Conservation (phyloP, 495 filamentous ascomycete species). For the Neurospora hispaniola region DNA sequence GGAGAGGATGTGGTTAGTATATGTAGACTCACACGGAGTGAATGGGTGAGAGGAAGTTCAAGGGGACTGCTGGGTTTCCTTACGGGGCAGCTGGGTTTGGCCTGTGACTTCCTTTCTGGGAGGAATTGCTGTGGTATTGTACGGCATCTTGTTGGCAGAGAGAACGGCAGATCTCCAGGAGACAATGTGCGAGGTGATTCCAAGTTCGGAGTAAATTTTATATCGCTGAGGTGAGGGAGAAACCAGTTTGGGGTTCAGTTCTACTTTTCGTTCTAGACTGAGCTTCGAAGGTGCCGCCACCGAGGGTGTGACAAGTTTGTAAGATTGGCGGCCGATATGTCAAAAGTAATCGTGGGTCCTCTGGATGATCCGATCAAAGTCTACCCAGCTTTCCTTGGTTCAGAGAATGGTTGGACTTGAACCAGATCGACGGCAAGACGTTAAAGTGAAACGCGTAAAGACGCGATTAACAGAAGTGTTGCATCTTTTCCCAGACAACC, state of each 20-base stretch:
- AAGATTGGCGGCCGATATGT: neutral
- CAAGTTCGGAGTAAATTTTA: neutral
- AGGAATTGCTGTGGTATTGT: constrained; percentile 76
- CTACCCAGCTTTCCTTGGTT: neutral
- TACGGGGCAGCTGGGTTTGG: constrained; percentile 74
- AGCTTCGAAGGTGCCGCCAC: neutral
- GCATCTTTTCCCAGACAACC: neutral
- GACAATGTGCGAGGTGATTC: neutral
- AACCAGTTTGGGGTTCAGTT: neutral
- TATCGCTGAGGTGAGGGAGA: neutral
- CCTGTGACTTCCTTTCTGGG: constrained; percentile 76
- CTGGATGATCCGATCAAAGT: neutral
- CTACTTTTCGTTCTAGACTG: neutral
- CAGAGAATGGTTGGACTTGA: neutral
- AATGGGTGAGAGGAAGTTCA: neutral
- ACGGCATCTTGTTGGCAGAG: constrained; percentile 50
- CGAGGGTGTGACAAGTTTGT: neutral
- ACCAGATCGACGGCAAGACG: neutral
- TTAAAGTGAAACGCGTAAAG: neutral
- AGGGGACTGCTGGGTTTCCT: constrained; percentile 20
- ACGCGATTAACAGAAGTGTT: neutral
- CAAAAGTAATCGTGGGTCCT: neutral
- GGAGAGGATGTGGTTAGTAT: constrained; percentile 1
- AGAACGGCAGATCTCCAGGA: neutral
- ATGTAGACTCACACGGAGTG: neutral